A percentile compares a stretch with the other conserved stretches of the same genome.
These are phyloP conservation scores for Fonsecaea nubica DNA, from an alignment of 2,329 filamentous ascomycete genomes.

Conservation along the genomic window DNA sequence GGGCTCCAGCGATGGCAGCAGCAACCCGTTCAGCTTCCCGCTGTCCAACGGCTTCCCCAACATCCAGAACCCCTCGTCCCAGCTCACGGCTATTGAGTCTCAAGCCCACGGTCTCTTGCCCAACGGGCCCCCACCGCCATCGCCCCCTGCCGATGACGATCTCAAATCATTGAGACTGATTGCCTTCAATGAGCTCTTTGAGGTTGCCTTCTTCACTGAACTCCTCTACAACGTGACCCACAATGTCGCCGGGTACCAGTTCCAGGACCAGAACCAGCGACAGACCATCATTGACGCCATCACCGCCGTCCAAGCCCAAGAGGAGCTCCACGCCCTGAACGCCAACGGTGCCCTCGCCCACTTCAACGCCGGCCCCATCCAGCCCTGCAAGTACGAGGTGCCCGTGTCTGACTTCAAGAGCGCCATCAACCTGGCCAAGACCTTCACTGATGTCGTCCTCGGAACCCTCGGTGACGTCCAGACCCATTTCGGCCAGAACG, in stretches of 20 bases:
- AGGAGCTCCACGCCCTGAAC: slow-evolving; percentile 69
- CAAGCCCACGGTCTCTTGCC: slow-evolving; percentile 68
- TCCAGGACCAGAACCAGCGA: slow-evolving; percentile 50
- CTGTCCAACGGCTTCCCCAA: slow-evolving; percentile 65
- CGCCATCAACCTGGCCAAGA: slow-evolving; percentile 67
- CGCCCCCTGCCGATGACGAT: slow-evolving; percentile 59
- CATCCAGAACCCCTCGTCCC: slow-evolving; percentile 56
- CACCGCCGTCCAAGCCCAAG: slow-evolving; percentile 67
- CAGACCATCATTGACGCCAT: slow-evolving; percentile 55
- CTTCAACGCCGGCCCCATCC: slow-evolving; percentile 57
- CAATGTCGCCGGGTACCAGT: slow-evolving; percentile 56
- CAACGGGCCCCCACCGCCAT: slow-evolving; percentile 61
- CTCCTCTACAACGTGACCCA: slow-evolving; percentile 69
- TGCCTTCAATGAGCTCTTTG: slow-evolving; percentile 75
- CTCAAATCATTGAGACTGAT: slow-evolving; percentile 67
- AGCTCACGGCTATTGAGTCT: slow-evolving; percentile 58
- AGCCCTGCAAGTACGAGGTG: slow-evolving; percentile 61
- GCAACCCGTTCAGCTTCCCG: slow-evolving; percentile 37
- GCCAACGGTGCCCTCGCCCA: slow-evolving; percentile 64
- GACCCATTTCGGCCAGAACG: slow-evolving; percentile 62
- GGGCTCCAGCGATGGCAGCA: slow-evolving; percentile 14
- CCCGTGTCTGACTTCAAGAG: slow-evolving; percentile 63
- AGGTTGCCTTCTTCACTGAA: slow-evolving; percentile 71
- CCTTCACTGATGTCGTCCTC: slow-evolving; percentile 72
- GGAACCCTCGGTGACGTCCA: slow-evolving; percentile 71